phyloP scores from a whole-genome alignment of 78 protist species.

The Paulinella micropora region DNA sequence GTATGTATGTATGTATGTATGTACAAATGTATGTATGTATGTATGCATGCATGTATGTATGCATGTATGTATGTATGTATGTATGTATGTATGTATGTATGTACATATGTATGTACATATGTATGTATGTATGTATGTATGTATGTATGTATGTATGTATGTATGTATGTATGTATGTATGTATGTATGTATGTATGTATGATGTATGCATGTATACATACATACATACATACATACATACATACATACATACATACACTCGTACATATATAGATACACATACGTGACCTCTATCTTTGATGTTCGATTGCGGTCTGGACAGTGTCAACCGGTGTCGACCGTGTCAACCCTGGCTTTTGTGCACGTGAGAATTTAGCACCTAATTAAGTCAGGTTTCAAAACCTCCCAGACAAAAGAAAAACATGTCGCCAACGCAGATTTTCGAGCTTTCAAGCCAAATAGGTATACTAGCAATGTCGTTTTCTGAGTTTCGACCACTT shows the following conservation, averaged over 20 bases:
- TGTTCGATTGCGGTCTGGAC: background rate
- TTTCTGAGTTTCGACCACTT: too few relatives aligned
- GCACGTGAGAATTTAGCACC: too few relatives aligned
- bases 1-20: too few relatives aligned
- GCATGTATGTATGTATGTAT: background rate
- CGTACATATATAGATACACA: background rate
- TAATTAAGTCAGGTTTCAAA: too few relatives aligned
- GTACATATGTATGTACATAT: background rate
- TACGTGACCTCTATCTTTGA: background rate
- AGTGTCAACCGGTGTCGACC: too few relatives aligned
- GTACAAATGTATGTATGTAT: too few relatives aligned
- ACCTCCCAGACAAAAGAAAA: too few relatives aligned
- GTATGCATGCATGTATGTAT: too few relatives aligned
- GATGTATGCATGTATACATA: background rate
- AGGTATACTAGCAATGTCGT: too few relatives aligned
- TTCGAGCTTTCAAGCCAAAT: too few relatives aligned
- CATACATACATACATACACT: background rate
- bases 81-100: background rate
- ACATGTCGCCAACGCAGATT: too few relatives aligned
- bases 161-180: background rate
- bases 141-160: background rate
- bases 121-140: background rate
- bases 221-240: background rate
- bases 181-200: background rate
- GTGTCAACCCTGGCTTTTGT: too few relatives aligned